phyloP scores from a whole-genome alignment of 495 filamentous ascomycete genomes.

The Lasiosphaeria hispida region DNA sequence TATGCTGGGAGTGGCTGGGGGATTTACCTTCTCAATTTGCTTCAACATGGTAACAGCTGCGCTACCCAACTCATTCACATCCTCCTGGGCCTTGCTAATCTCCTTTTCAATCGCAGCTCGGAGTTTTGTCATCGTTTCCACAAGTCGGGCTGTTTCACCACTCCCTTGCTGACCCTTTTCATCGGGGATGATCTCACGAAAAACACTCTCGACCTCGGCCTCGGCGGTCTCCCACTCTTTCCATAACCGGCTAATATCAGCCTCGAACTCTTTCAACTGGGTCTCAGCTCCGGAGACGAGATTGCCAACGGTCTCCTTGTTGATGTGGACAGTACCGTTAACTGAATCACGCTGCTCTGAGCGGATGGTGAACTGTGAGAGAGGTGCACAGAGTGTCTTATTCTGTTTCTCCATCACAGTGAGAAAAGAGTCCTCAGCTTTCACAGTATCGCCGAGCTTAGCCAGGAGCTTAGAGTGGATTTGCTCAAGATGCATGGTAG shows the following conservation, averaged over 20 bases:
- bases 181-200: slow-evolving; percentile 1
- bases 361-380: slow-evolving; percentile 13
- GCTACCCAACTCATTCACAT: slow-evolving; percentile 13
- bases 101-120: slow-evolving; percentile 15
- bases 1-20: neutral
- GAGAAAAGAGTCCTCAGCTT: slow-evolving; percentile 21
- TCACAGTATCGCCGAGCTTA: slow-evolving; percentile 8
- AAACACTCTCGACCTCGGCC: slow-evolving; percentile 26
- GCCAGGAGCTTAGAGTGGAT: slow-evolving; percentile 17
- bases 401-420: slow-evolving; percentile 11
- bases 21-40: slow-evolving; percentile 25
- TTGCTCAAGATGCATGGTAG: slow-evolving; percentile 20
- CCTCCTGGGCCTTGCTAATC: slow-evolving; percentile 16
- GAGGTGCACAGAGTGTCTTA: slow-evolving; percentile 10
- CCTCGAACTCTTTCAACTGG: slow-evolving; percentile 23
- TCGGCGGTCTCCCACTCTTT: slow-evolving; percentile 23
- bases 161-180: neutral
- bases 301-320: slow-evolving; percentile 21
- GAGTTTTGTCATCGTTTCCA: slow-evolving; percentile 11
- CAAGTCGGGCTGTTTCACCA: slow-evolving; percentile 2
- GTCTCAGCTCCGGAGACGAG: slow-evolving; percentile 20
- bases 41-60: slow-evolving; percentile 17
- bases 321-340: slow-evolving; percentile 8
- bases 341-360: slow-evolving; percentile 7
- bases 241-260: slow-evolving; percentile 22